Evolutionary conservation across 129 eudicot species (phyloP).

Genomic region (Daucus carota): DH1_v3.0 NC_030382.2:58215501-58216000

Average conservation of each 20-base stretch:
- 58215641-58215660: neutral
- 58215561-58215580: neutral
- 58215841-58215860: slow-evolving; percentile 97
- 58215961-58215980: slow-evolving; percentile 81
- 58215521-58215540: neutral
- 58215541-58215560: neutral
- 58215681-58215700: neutral
- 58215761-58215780: neutral
- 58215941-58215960: slow-evolving; percentile 97
- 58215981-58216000: slow-evolving; percentile 90
- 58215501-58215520: neutral
- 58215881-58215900: slow-evolving; percentile 84
- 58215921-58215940: slow-evolving; percentile 95
- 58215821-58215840: slow-evolving; percentile 85
- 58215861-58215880: slow-evolving; percentile 96
- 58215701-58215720: neutral
- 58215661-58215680: neutral
- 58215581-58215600: neutral
- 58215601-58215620: neutral
- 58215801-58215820: slow-evolving; percentile 41
- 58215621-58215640: neutral
- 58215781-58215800: neutral
- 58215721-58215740: neutral
- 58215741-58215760: neutral
- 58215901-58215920: slow-evolving; percentile 82